Percentiles rank a stretch among this genome's conserved stretches.
phyloP scores from a whole-genome alignment of 164 flowering plant genomes.

The Nelumbo lutea region DNA sequence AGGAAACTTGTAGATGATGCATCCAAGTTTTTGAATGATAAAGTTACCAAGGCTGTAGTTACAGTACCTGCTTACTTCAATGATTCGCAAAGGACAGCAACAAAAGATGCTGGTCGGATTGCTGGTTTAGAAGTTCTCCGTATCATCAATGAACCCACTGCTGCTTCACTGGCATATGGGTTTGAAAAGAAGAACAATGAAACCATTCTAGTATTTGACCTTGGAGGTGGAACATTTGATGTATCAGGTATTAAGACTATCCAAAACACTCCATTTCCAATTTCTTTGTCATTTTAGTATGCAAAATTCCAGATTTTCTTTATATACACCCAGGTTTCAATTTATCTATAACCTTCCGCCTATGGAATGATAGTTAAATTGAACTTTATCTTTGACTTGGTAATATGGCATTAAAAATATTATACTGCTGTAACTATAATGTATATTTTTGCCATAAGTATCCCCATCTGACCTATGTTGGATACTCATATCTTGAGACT shows the following conservation, averaged over 20 bases:
- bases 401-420: too few species aligned
- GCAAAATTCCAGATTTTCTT: too few species aligned
- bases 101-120: constrained; percentile 96
- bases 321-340: too few species aligned
- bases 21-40: constrained; percentile 86
- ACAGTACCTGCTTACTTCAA: constrained; percentile 97
- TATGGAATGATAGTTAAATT: too few species aligned
- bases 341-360: too few species aligned
- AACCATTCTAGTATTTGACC: constrained; percentile 92
- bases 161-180: constrained; percentile 95
- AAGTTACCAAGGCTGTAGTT: constrained; percentile 90
- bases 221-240: constrained; percentile 96
- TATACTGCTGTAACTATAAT: too few species aligned
- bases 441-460: too few species aligned
- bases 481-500: too few species aligned
- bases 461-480: too few species aligned
- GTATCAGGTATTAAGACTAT: constrained; percentile 65
- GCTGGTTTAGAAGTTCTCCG: constrained; percentile 92
- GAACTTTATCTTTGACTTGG: too few species aligned
- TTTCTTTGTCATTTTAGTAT: too few species aligned
- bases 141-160: constrained; percentile 93
- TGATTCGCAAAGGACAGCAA: constrained; percentile 96
- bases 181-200: constrained; percentile 94
- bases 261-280: not conserved
- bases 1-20: constrained; percentile 97